A percentile compares a stretch with the other conserved stretches of the same genome.
These are phyloP conservation scores for Globisporangium iwayamae DNA, from an alignment of 352 stramenopile species.

Conservation along the genomic window DNA sequence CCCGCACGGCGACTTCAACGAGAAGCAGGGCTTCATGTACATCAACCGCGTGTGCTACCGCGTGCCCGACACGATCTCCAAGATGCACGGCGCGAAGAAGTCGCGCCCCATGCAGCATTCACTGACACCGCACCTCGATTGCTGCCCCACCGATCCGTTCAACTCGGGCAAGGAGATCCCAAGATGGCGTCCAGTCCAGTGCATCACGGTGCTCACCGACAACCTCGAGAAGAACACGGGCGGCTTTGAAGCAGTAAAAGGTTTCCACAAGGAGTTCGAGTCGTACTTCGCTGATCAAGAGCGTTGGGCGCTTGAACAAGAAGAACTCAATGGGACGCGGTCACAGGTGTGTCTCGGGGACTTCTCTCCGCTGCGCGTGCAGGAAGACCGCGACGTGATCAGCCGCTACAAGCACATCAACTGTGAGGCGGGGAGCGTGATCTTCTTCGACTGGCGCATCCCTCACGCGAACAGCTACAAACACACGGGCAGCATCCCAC, in stretches of 20 bases:
- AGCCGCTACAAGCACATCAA: conserved; percentile 62
- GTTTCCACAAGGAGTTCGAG: conserved; percentile 86
- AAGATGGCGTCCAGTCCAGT: conserved; percentile 87
- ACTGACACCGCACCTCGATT: conserved; percentile 87
- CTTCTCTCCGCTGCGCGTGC: conserved; percentile 83
- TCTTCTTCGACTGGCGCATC: conserved; percentile 88
- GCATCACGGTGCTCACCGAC: conserved; percentile 80
- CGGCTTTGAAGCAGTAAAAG: conserved; percentile 82
- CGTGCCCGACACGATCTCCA: conserved; percentile 63
- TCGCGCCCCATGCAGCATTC: conserved; percentile 80
- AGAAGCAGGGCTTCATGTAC: conserved; percentile 81
- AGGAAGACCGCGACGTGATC: conserved; percentile 78
- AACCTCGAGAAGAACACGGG: conserved; percentile 65
- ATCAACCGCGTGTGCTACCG: conserved; percentile 86
- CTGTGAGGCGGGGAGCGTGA: conserved; percentile 64
- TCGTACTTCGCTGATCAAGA: conserved; percentile 41
- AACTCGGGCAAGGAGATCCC: conserved; percentile 67
- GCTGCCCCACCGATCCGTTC: conserved; percentile 74
- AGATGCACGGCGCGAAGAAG: conserved; percentile 58
- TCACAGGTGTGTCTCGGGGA: conserved; percentile 83
- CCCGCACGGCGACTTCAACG: conserved; percentile 67
- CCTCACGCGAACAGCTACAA: conserved; percentile 87
- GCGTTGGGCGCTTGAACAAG: conserved; percentile 14
- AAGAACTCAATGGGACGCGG: conserved; percentile 17
- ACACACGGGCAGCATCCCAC: conserved; percentile 49